Evolutionary conservation across 306 rosid genomes (phyloP), one percentile per base, ranked within the genome.

Genomic region (Canavalia gladiata): DNA sequence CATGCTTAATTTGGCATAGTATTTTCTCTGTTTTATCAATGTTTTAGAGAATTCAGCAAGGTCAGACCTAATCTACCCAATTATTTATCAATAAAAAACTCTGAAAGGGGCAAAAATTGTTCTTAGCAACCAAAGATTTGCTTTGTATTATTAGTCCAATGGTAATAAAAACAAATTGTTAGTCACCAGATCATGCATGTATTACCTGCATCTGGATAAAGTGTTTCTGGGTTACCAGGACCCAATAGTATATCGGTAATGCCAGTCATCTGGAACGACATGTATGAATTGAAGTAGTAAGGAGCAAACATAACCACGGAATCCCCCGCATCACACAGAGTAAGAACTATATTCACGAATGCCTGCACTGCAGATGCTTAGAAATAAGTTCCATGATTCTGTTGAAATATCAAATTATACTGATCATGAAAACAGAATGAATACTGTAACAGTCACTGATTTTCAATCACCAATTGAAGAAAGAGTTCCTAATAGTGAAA

Each of bases 191-290:
- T 56, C 25, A 18, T 37, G 50, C 56, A 70, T 34, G 62, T 68
- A 88, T 77, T 60, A 93, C 97, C 96, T 78, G 90, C 91, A 85
- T 94, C 98, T 29, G 98, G 98, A 87, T 92, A 10, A 37, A 92
- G 96, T 60, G 97, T 91, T 57, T 85, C 67, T 8, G 91, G 94
- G 83, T 91, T 62, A 68, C 96, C 91, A 45, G 90, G 97, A 68
- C 98, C 98, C 29, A 94, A 88, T 57, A 88, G 81, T 83, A 94
- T 94, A 68, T 94, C 33, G 68, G 97, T 94, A 72, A 93, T 68
- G 25, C 97, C 97, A 2, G 97, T 93, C 97, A 93, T 93, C 82
- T 93, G 97, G 88, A 93, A 90, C 64, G 97, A 88, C 96, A 90
- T 93, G 86, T 90, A 93, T 10, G 96, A 77, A 64, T 91, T 93